These are phyloP conservation scores for Pseudozyma flocculosa DNA, from an alignment of 1,284 basidiomycete species.

Conservation along the genomic window DNA sequence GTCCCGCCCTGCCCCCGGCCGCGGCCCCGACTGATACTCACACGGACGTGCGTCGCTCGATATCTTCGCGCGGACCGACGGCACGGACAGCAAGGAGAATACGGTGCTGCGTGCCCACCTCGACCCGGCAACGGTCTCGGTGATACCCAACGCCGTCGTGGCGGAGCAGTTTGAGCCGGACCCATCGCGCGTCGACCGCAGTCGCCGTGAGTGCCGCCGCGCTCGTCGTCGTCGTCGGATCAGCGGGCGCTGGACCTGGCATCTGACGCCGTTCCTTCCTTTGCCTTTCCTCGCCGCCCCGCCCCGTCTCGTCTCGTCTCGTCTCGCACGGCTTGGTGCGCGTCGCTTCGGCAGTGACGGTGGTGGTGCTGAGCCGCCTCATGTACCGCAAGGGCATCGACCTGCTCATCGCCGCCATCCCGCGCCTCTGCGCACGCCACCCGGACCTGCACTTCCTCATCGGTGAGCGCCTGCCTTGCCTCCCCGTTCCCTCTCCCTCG, in stretches of 20 bases:
- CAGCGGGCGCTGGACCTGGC: too few species aligned
- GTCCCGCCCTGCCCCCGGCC: too few species aligned
- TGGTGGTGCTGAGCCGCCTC: conserved; percentile 90
- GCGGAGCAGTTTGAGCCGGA: conserved; percentile 79
- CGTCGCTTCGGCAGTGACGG: conserved; percentile 70
- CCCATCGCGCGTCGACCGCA: conserved; percentile 20
- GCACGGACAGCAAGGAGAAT: conserved; percentile 72
- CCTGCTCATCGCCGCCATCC: conserved; percentile 86
- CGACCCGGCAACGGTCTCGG: conserved; percentile 45
- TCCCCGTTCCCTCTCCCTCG: neutral
- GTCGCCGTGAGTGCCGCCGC: conserved; percentile 3
- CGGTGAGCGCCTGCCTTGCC: conserved; percentile 63
- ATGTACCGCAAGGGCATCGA: conserved; percentile 97
- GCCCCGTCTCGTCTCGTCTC: too few species aligned
- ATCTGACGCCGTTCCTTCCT: too few species aligned
- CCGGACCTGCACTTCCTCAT: conserved; percentile 84
- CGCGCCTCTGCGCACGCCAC: conserved; percentile 79
- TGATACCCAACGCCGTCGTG: conserved; percentile 89
- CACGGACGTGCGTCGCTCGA: too few species aligned
- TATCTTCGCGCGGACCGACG: too few species aligned
- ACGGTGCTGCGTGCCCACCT: conserved; percentile 80
- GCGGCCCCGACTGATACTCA: too few species aligned
- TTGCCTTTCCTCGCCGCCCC: too few species aligned
- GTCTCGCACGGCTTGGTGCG: too few species aligned
- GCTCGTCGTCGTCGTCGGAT: too few species aligned